Evolutionary conservation across 2,329 filamentous ascomycete species (phyloP).

Genomic region (Rhexocercosporidium sp.): DNA sequence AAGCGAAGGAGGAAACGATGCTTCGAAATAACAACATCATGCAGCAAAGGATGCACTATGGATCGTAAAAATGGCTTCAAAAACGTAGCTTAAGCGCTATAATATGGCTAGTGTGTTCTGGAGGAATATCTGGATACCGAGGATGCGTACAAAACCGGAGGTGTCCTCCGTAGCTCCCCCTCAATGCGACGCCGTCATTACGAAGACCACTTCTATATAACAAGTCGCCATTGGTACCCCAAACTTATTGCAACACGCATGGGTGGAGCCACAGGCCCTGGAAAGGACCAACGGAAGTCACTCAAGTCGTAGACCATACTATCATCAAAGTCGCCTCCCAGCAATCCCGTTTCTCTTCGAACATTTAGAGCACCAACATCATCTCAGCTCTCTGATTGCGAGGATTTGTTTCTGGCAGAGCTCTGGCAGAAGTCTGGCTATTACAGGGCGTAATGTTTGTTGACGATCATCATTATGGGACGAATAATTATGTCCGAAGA

Average conservation of each 20-base stretch:
- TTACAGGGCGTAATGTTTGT: neutral
- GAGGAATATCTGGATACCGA: neutral
- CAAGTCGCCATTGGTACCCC: neutral
- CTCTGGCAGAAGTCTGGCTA: constrained; percentile 20
- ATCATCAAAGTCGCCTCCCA: neutral
- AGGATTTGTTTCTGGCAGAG: constrained; percentile 14
- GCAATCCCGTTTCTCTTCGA: neutral
- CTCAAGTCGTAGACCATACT: neutral
- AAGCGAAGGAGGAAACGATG: neutral
- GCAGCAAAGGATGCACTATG: neutral
- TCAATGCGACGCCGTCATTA: constrained; percentile 7
- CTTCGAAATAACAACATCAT: neutral
- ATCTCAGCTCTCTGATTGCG: neutral
- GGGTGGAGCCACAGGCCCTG: no score
- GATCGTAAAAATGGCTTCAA: neutral
- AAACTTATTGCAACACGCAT: neutral
- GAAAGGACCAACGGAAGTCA: neutral
- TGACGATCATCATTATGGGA: constrained; percentile 7
- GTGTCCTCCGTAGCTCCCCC: constrained; percentile 12
- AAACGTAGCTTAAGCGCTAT: neutral
- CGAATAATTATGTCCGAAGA: neutral
- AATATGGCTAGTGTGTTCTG: neutral
- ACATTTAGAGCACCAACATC: neutral
- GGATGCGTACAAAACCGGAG: constrained; percentile 8
- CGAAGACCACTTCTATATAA: constrained; percentile 1